Conservation (phyloP, 805 yeast species). For the Cyberlindnera lachancei region DNA sequence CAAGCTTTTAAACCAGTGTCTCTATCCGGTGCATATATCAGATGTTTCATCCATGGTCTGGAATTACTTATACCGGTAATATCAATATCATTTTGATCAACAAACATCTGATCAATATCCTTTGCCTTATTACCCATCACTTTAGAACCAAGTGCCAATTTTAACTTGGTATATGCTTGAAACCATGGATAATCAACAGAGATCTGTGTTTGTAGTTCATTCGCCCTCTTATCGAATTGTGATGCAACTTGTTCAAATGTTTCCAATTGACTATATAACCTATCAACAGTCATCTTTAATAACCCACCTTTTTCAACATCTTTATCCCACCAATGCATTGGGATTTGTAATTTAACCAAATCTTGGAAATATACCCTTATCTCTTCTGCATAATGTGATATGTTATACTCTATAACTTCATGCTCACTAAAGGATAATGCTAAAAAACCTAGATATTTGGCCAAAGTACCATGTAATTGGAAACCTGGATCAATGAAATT, state of each 20-base stretch:
- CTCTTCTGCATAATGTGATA: conserved; percentile 38
- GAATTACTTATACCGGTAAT: too few species aligned
- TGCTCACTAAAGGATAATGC: conserved; percentile 47
- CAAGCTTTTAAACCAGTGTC: conserved; percentile 42
- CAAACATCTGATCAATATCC: conserved; percentile 14
- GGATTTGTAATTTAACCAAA: conserved; percentile 19
- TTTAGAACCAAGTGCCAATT: conserved; percentile 49
- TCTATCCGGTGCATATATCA: conserved; percentile 53
- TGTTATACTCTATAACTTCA: conserved; percentile 45
- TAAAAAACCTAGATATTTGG: conserved; percentile 53
- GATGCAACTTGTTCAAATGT: conserved; percentile 2
- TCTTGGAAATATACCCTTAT: conserved; percentile 31
- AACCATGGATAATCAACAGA: conserved; percentile 76
- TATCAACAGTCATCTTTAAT: conserved; percentile 6
- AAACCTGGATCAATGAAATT: conserved; percentile 48
- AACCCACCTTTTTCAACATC: conserved; percentile 1
- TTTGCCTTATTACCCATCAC: conserved; percentile 39
- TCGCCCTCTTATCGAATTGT: conserved; percentile 41
- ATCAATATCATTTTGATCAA: conserved; percentile 40
- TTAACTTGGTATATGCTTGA: conserved; percentile 48
- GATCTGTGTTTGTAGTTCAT: conserved; percentile 41
- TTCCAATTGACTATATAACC: conserved; percentile 3
- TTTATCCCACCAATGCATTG: conserved; percentile 25
- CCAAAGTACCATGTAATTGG: conserved; percentile 44
- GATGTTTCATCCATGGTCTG: conserved; percentile 57